Percentiles rank a stretch among this genome's conserved stretches.
Conservation (phyloP, 1,284 basidiomycete genomes). For the Ganoderma lingzhi region DNA sequence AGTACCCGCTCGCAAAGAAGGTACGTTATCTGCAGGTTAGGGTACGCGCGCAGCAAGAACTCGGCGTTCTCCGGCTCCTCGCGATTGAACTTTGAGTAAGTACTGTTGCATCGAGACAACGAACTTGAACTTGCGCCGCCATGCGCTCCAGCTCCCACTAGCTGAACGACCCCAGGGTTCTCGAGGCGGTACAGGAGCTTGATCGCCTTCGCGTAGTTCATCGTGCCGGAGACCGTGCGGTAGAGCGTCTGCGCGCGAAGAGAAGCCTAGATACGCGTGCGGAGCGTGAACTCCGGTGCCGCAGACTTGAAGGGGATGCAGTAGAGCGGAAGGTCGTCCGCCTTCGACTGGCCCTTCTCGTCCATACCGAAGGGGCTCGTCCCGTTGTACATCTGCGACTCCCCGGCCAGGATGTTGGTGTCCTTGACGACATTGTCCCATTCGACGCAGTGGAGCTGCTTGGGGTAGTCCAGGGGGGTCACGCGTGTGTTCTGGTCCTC, state of each 20-base stretch:
- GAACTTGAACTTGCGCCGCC: slow-evolving; percentile 99
- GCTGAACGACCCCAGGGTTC: slow-evolving; percentile 98
- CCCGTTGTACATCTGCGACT: slow-evolving; percentile 88
- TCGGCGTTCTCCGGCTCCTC: slow-evolving; percentile 99
- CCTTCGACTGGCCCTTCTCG: slow-evolving; percentile 88
- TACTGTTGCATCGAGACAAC: slow-evolving; percentile 99
- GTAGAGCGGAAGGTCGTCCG: slow-evolving; percentile 97
- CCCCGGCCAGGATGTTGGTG: slow-evolving; percentile 98
- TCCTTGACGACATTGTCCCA: slow-evolving; percentile 99
- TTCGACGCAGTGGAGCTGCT: slow-evolving; percentile 97
- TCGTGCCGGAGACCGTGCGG: slow-evolving; percentile 99
- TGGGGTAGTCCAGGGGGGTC: slow-evolving; percentile 95
- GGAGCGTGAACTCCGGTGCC: slow-evolving; percentile 97
- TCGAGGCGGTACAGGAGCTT: slow-evolving; percentile 99
- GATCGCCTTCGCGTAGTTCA: slow-evolving; percentile 99
- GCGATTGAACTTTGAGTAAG: slow-evolving; percentile 94
- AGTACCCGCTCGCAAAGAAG: slow-evolving; percentile 45
- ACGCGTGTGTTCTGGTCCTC: slow-evolving; percentile 96
- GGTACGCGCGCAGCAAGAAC: slow-evolving; percentile 98
- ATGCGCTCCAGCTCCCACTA: slow-evolving; percentile 97
- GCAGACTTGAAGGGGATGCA: slow-evolving; percentile 99
- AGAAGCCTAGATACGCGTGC: slow-evolving; percentile 99
- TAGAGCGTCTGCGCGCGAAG: slow-evolving; percentile 98
- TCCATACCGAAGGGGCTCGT: slow-evolving; percentile 82
- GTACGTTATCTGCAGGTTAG: slow-evolving; percentile 98